A percentile compares a stretch with the other conserved stretches of the same genome.
Conservation (phyloP, 495 filamentous ascomycete species). For the Pseudoneurospora amorphoporcata region DNA sequence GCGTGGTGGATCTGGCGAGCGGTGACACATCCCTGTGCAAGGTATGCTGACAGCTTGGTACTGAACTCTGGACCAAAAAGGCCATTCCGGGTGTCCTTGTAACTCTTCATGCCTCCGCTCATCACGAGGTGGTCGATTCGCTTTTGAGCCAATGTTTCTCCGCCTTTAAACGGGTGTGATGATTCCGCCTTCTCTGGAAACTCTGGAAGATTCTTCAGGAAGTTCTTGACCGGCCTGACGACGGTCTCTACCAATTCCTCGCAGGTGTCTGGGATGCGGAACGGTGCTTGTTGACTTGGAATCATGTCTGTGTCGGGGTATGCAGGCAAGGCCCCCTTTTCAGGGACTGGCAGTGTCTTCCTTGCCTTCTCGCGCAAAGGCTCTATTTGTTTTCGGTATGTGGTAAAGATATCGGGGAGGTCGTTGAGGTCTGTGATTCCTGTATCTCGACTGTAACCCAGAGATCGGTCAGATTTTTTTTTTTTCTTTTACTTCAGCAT, state of each 20-base stretch:
- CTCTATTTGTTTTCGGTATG: conserved; percentile 55
- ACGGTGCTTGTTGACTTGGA: conserved; percentile 46
- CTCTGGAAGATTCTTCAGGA: conserved; percentile 26
- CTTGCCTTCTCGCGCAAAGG: conserved; percentile 52
- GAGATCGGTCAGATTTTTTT: background rate
- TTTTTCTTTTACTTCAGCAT: background rate
- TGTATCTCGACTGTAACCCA: conserved; percentile 41
- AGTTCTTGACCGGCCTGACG: conserved; percentile 37
- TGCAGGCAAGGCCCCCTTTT: conserved; percentile 37
- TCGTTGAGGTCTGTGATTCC: conserved; percentile 36
- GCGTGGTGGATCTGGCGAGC: conserved; percentile 54
- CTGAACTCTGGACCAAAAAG: conserved; percentile 56
- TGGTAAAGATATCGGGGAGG: conserved; percentile 58
- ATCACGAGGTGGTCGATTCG: conserved; percentile 49
- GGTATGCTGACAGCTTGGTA: conserved; percentile 59
- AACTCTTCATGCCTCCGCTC: conserved; percentile 44
- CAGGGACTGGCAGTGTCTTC: conserved; percentile 32
- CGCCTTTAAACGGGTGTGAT: conserved; percentile 58
- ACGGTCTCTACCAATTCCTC: conserved; percentile 41
- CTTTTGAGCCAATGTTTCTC: conserved; percentile 43
- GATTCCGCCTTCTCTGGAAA: conserved; percentile 39
- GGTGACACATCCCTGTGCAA: conserved; percentile 57
- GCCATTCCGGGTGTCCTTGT: conserved; percentile 60
- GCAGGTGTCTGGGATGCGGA: conserved; percentile 45
- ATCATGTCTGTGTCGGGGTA: conserved; percentile 35